Evolutionary conservation across 2,329 filamentous ascomycete species (phyloP).

Genomic region (Aspergillus aculeatinus): DNA sequence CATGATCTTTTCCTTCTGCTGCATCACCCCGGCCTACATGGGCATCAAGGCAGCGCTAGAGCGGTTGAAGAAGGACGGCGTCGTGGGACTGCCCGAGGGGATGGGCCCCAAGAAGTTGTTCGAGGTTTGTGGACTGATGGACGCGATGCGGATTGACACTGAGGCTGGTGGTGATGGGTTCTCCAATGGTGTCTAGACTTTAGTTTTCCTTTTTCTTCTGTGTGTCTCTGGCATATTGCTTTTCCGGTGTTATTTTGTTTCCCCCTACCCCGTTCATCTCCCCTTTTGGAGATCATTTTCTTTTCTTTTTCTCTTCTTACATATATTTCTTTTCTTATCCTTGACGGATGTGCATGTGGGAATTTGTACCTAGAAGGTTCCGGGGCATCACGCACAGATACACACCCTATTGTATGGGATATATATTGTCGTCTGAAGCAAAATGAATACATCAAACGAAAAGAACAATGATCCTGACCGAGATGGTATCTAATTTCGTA

Average conservation of each 20-base stretch:
- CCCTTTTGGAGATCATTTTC: neutral
- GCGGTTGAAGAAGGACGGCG: constrained; percentile 36
- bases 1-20: constrained; percentile 44
- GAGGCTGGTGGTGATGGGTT: constrained; percentile 38
- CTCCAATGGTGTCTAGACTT: constrained; percentile 25
- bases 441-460: too few species aligned
- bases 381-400: neutral
- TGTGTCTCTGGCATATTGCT: neutral
- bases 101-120: constrained; percentile 39
- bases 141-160: constrained; percentile 41
- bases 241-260: neutral
- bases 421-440: neutral
- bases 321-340: neutral
- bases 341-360: too few species aligned
- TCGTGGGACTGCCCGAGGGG: constrained; percentile 31
- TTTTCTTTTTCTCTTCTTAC: neutral
- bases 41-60: constrained; percentile 36
- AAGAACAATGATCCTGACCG: too few species aligned
- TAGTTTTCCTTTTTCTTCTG: neutral
- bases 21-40: constrained; percentile 37
- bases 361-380: neutral
- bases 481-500: too few species aligned
- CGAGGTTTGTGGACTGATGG: constrained; percentile 42
- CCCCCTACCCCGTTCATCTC: neutral
- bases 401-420: neutral